Conservation (phyloP, 176 grass and related monocot species). For the bread wheat (Triticum aestivum) region DNA sequence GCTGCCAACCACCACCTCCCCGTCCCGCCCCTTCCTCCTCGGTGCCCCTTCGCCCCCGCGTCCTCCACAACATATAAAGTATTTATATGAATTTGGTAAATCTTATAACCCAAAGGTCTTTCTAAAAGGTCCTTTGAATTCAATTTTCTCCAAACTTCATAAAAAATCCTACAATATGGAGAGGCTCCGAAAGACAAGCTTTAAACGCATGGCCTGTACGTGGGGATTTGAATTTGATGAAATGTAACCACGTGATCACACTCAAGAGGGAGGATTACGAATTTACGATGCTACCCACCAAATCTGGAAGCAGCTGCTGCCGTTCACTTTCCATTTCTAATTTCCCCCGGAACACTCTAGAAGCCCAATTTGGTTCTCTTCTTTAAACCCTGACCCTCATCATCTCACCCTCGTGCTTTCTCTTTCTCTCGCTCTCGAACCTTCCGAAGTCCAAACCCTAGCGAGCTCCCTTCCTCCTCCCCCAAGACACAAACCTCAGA, state of each 20-base stretch:
- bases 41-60: too few relatives aligned
- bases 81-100: too few relatives aligned
- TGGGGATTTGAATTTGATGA: neutral
- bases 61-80: too few relatives aligned
- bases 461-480: neutral
- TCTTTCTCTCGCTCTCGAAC: slow-evolving; percentile 28
- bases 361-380: slow-evolving; percentile 20
- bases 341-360: slow-evolving; percentile 45
- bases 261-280: neutral
- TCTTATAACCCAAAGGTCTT: too few relatives aligned
- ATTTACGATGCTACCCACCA: neutral
- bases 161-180: too few relatives aligned
- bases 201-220: too few relatives aligned
- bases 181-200: too few relatives aligned
- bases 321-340: slow-evolving; percentile 13
- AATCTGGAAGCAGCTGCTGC: slow-evolving; percentile 1
- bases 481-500: slow-evolving; percentile 24
- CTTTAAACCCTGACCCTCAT: slow-evolving; percentile 44
- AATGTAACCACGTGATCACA: neutral
- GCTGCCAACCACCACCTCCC: too few relatives aligned
- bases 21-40: too few relatives aligned
- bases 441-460: slow-evolving; percentile 47
- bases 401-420: slow-evolving; percentile 15
- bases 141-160: too few relatives aligned
- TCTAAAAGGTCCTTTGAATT: too few relatives aligned